These are phyloP conservation scores for Cryphonectria carpinicola DNA, from an alignment of 2,329 filamentous ascomycete genomes.

Conservation along the genomic window DNA sequence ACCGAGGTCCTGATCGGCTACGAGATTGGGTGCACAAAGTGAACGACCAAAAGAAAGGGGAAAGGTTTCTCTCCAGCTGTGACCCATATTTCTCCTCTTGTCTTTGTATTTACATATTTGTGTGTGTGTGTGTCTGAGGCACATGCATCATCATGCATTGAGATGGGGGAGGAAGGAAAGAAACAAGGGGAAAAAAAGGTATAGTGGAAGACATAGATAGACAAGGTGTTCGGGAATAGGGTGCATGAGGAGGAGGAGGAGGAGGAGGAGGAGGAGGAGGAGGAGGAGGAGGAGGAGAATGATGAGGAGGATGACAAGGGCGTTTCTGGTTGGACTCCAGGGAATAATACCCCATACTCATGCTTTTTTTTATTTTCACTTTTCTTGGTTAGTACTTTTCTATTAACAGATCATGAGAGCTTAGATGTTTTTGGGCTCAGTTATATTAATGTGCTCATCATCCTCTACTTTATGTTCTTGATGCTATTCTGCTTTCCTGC, in stretches of 20 bases:
- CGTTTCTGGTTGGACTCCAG: not conserved
- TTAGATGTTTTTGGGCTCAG: not conserved
- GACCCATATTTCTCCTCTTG: too few relatives aligned
- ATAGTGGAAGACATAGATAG: not conserved
- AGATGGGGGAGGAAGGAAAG: not conserved
- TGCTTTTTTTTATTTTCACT: too few relatives aligned
- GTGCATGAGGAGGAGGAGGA: too few relatives aligned
- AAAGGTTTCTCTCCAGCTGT: not conserved
- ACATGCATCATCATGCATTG: not conserved
- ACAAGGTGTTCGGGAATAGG: not conserved
- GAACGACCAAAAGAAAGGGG: slow-evolving; percentile 3
- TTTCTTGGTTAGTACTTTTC: not conserved
- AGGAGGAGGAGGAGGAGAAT: not conserved
- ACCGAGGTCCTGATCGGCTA: slow-evolving; percentile 95
- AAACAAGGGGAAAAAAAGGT: not conserved
- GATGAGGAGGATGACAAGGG: not conserved
- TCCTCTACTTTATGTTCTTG: not conserved
- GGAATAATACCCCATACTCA: not conserved
- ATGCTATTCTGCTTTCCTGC: too few relatives aligned
- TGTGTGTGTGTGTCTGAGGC: not conserved
- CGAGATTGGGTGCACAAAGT: slow-evolving; percentile 64
- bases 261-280: not conserved
- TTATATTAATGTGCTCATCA: not conserved
- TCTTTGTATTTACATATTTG: not conserved
- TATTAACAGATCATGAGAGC: not conserved